Evolutionary conservation across 2,329 filamentous ascomycete species (phyloP), one percentile per base, ranked within the genome.

Genomic region (Calonectria pauciramosa): DNA sequence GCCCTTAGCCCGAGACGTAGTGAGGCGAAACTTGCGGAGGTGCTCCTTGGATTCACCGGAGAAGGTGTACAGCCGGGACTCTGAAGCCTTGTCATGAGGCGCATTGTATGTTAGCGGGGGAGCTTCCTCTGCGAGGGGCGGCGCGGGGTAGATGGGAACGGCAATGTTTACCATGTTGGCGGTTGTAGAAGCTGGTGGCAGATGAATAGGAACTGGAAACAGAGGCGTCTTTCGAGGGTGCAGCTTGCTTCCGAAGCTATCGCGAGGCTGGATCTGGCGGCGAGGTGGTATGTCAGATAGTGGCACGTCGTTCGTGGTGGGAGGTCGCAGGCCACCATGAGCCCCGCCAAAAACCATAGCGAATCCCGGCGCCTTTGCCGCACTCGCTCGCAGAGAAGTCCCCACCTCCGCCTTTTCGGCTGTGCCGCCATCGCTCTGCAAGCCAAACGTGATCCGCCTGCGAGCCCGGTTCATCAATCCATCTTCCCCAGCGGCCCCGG

Each of bases 11-110:
- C 97, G 90, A 41, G 96, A 98, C 2, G 97, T 99, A 32, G 94
- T 92, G 34, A 99, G 90, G 66, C 97, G 94, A 88, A 99, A 99
- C 87, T 98, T 99, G 85, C 95, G 94, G 78, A 99, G 91, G 83
- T 96, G 93, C 78, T 96, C 93, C 86, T 94, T 97, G 59, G 95
- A 98, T 87, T 97, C 95, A 77, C 93, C 91, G 38, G 96, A 97
- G 91, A 99, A 98, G 74, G 94, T 95, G 88, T 98, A 99, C 76
- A 99, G 91, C 80, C 96, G 91, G 76, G 95, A 93, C 89, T 98
- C 96, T 83, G 96, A 97, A 81, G 84, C 84, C 85, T 86, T 86
- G 36, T 38, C 34, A 63, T 41, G 56, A 28, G 44, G 56, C 51
- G 64, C 44, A 68, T 30, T 59, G 69, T 32, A 63, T 65, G 78